Percentiles rank a stretch among this genome's conserved stretches.
phyloP scores from a whole-genome alignment of 192 early-diverging fungal species.

The Coemansia umbellata region DNA sequence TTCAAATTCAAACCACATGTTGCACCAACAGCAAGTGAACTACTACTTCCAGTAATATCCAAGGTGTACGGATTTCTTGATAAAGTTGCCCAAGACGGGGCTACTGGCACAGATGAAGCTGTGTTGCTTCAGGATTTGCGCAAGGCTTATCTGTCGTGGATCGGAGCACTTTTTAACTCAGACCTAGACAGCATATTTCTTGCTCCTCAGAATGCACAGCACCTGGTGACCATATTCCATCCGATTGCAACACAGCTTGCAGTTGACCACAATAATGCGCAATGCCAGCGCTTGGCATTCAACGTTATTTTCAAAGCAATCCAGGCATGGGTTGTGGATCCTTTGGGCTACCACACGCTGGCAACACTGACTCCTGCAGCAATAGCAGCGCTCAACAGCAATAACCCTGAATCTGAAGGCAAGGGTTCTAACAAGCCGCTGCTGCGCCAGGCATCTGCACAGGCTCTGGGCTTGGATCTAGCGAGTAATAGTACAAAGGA shows the following conservation, averaged over 20 bases:
- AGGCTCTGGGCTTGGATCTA: conserved; percentile 21
- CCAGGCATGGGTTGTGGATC: conserved; percentile 47
- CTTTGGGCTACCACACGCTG: conserved; percentile 40
- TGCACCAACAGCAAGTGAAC: conserved; percentile 48
- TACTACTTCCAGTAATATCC: conserved; percentile 75
- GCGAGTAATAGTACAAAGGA: conserved; percentile 15
- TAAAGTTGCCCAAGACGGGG: conserved; percentile 59
- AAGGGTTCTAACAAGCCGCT: neutral
- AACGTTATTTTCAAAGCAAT: conserved; percentile 34
- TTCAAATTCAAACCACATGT: conserved; percentile 83
- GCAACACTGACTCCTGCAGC: conserved; percentile 38
- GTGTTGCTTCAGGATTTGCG: conserved; percentile 72
- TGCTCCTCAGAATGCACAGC: conserved; percentile 58
- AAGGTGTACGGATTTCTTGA: conserved; percentile 83
- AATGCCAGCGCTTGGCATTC: conserved; percentile 47
- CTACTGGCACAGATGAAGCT: conserved; percentile 81
- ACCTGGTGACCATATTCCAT: conserved; percentile 31
- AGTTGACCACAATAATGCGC: conserved; percentile 15
- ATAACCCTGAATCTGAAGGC: neutral
- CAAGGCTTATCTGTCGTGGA: conserved; percentile 76
- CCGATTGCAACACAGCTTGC: conserved; percentile 37
- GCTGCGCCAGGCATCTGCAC: conserved; percentile 29
- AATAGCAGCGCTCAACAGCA: conserved; percentile 24
- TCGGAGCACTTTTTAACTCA: conserved; percentile 75
- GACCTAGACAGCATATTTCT: conserved; percentile 74